phyloP scores from a whole-genome alignment of 768 basidiomycete species.

The Calocybe cyanea region DNA sequence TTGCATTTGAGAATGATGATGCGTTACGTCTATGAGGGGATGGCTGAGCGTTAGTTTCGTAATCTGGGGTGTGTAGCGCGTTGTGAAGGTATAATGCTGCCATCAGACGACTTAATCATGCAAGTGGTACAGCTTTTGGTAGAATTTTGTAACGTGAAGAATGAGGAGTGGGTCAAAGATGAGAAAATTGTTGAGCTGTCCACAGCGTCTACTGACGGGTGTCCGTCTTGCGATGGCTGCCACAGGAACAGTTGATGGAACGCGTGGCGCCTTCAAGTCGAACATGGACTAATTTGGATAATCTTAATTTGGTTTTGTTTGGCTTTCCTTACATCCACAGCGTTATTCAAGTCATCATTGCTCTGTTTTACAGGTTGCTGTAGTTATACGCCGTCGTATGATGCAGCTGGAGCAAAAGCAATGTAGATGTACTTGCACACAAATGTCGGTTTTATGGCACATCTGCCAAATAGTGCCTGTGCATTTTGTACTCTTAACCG shows the following conservation, averaged over 20 bases:
- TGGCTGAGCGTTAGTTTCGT: constrained; percentile 25
- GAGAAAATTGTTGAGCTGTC: no score
- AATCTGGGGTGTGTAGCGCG: constrained; percentile 40
- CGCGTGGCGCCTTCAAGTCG: constrained; percentile 7
- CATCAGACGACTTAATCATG: constrained; percentile 35
- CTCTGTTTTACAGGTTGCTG: no score
- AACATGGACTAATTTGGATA: constrained; percentile 12
- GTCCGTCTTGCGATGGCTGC: constrained; percentile 6
- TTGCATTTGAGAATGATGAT: constrained; percentile 34
- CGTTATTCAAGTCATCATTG: background rate
- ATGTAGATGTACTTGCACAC: no score
- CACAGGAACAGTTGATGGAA: constrained; percentile 3
- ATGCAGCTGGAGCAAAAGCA: no score
- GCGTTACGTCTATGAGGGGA: constrained; percentile 40
- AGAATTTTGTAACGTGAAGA: background rate
- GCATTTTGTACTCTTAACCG: no score
- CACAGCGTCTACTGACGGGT: no score
- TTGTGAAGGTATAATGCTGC: constrained; percentile 59
- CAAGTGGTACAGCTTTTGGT: constrained; percentile 15
- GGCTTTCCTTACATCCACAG: constrained; percentile 10
- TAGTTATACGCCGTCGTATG: no score
- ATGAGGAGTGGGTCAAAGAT: background rate
- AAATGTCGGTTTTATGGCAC: no score
- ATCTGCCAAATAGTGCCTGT: no score
- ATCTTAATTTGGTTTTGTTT: constrained; percentile 12